These are phyloP conservation scores for Lasiosphaeria hispida DNA, from an alignment of 495 filamentous ascomycete species.

Conservation along the genomic window DNA sequence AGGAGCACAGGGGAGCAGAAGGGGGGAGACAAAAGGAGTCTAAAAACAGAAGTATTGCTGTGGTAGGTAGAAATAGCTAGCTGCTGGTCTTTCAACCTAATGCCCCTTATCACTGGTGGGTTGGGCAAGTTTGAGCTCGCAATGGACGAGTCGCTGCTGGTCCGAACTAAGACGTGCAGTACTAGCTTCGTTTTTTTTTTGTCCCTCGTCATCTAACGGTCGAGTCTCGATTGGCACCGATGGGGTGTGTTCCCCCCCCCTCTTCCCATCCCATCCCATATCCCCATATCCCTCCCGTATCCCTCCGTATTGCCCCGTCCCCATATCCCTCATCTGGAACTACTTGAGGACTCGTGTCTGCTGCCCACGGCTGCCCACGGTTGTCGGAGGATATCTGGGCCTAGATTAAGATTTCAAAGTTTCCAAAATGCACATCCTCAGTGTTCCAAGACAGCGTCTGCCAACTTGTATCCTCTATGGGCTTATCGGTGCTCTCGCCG, in stretches of 20 bases:
- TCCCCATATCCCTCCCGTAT: neutral
- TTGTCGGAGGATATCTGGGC: too few relatives aligned
- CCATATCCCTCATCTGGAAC: neutral
- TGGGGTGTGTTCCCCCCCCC: neutral
- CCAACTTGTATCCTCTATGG: neutral
- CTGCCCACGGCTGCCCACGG: too few relatives aligned
- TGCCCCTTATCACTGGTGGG: constrained; percentile 14
- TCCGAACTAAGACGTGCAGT: constrained; percentile 11
- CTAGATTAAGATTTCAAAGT: neutral
- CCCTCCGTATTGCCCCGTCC: neutral
- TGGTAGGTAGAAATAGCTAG: constrained; percentile 8
- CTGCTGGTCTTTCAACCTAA: neutral
- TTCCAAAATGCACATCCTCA: neutral
- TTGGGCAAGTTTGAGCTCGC: constrained; percentile 5
- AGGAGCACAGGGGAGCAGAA: too few relatives aligned
- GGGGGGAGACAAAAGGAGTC: neutral
- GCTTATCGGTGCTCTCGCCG: constrained; percentile 2
- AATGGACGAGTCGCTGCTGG: constrained; percentile 13
- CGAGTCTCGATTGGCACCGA: constrained; percentile 3
- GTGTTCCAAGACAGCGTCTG: neutral
- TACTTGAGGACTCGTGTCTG: too few relatives aligned
- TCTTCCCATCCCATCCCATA: neutral
- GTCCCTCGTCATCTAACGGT: neutral
- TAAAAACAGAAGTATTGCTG: neutral
- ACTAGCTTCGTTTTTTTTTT: constrained; percentile 7